These are phyloP conservation scores for Zelonia costaricensis DNA, from an alignment of 208 protist species.

Conservation along the genomic window DNA sequence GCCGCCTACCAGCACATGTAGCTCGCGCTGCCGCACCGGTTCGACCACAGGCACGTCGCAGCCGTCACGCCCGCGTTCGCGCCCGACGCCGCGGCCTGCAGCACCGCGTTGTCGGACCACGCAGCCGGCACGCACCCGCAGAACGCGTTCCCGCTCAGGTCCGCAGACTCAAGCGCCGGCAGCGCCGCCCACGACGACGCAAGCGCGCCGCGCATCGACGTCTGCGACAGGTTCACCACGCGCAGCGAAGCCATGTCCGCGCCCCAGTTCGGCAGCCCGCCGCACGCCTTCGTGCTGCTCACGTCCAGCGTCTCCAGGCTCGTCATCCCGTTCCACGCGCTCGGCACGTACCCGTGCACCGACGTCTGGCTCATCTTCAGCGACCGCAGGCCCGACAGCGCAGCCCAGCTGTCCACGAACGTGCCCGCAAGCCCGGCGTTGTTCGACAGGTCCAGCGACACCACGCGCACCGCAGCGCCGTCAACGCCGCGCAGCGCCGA, in stretches of 20 bases:
- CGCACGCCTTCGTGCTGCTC: slow-evolving; percentile 11
- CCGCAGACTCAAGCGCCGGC: slow-evolving; percentile 5
- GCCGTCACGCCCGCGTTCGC: background rate
- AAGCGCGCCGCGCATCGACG: too few species aligned
- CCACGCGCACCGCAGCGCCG: slow-evolving; percentile 2
- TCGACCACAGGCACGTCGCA: slow-evolving; percentile 5
- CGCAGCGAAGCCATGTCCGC: slow-evolving; percentile 1
- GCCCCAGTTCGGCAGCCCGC: slow-evolving; percentile 14
- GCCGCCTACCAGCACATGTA: slow-evolving; percentile 4
- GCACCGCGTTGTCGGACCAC: slow-evolving; percentile 3
- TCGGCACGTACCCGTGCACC: slow-evolving; percentile 14
- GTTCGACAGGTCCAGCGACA: slow-evolving; percentile 17
- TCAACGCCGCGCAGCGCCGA: slow-evolving; percentile 7
- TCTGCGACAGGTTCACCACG: too few species aligned
- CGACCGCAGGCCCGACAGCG: slow-evolving; percentile 16
- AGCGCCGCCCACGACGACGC: slow-evolving; percentile 20
- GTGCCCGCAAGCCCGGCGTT: slow-evolving; percentile 10
- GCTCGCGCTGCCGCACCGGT: slow-evolving; percentile 4
- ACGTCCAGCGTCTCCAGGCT: slow-evolving; percentile 14
- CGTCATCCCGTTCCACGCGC: slow-evolving; percentile 22
- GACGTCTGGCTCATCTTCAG: slow-evolving; percentile 27
- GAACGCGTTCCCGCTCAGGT: slow-evolving; percentile 17
- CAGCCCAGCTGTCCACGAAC: slow-evolving; percentile 23
- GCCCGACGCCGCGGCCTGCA: slow-evolving; percentile 1
- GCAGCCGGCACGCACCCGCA: slow-evolving; percentile 17